Evolutionary conservation across 306 rosid species (phyloP).

Genomic region (Ormosia semicastrata): DNA sequence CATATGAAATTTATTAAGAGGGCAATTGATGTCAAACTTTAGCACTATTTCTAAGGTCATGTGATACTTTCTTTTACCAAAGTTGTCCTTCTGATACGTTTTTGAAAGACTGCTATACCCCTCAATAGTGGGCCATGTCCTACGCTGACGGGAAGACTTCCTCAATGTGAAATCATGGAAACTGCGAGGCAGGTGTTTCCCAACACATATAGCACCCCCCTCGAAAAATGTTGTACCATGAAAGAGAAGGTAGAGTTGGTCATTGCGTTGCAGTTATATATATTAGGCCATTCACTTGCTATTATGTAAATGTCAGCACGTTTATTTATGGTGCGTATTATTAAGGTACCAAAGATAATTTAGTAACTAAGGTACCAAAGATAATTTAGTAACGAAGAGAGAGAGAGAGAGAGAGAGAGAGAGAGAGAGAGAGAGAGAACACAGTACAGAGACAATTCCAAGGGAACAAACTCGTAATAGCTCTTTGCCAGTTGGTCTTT

Average conservation of each 20-base stretch:
- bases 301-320: slow-evolving; percentile 23
- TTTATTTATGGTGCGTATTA: slow-evolving; percentile 2
- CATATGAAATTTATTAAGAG: neutral
- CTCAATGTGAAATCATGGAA: slow-evolving; percentile 30
- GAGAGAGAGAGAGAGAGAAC: neutral
- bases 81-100: neutral
- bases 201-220: neutral
- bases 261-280: slow-evolving; percentile 16
- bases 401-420: neutral
- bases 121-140: slow-evolving; percentile 20
- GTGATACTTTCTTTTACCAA: neutral
- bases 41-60: slow-evolving; percentile 5
- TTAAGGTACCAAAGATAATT: slow-evolving; percentile 24
- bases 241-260: slow-evolving; percentile 23
- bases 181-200: slow-evolving; percentile 21
- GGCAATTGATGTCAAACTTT: neutral
- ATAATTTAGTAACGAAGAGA: neutral
- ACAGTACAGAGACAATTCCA: neutral
- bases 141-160: slow-evolving; percentile 27
- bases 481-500: neutral
- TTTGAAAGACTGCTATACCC: neutral
- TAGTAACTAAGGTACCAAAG: slow-evolving; percentile 17
- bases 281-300: slow-evolving; percentile 29
- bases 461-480: neutral
- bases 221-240: neutral